Evolutionary conservation across 768 basidiomycete species (phyloP), one percentile per base, ranked within the genome.

Genomic region (Neoboletus magnificus): DNA sequence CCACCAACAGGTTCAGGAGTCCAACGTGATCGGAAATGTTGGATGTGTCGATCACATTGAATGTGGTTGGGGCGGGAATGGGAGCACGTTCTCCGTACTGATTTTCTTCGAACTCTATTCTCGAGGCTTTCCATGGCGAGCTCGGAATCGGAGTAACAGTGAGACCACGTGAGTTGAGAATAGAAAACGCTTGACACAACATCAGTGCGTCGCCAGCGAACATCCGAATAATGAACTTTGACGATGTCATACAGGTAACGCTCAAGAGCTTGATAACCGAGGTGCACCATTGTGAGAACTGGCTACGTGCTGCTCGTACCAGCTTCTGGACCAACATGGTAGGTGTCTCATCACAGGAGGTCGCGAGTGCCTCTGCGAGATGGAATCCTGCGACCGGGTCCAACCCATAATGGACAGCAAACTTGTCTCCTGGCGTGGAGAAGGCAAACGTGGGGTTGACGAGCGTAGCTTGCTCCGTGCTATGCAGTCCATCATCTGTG

Each of bases 31-130:
- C 71, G 30, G 61, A 60, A 20, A 72, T 11, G 29, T 72, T 73
- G 32, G 72, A 71, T 13, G 70, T 71, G 41, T 71, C 61, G 36
- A 71, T 72, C 39, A 73, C 69, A 25, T 73, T 65, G 53, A 71
- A 73, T 16, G 27, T 53, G 9, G 62, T 61, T 11, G 70, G 70
- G 9, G 72, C 72, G 0, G 59, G 61, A 29, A 50, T 41, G 16
- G 48, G n/a, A 20, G 53, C 50, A 1, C 25, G 42, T 40, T 53
- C 22, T 18, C 59, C 58, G 35, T 72, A 71, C n/a, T 63, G 55
- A 2, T 22, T 45, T 20, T 55, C 58, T 1, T 69, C 64, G 18
- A 71, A 58, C 9, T 55, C 50, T 47, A 72, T 66, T 11, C 37
- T 60, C 10, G 64, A 54, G 4, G 36, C 39, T 33, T 48, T 67